Evolutionary conservation across 352 stramenopile genomes (phyloP).

Genomic region (Pseudoperonospora humuli): DNA sequence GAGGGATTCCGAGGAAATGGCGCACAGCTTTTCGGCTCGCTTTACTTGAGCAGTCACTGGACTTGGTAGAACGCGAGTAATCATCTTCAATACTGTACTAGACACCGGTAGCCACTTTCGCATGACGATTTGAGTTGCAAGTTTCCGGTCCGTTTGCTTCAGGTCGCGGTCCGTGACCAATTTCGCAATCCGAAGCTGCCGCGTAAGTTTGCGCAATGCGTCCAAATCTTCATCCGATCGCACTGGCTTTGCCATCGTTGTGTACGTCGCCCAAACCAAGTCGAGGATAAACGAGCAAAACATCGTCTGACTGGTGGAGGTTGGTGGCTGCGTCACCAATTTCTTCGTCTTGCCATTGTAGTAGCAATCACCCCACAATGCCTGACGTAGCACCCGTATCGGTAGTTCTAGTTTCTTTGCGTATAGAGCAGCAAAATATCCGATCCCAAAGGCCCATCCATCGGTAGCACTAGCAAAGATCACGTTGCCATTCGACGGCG

Average conservation of each 20-base stretch:
- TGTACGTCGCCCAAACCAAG: constrained; percentile 87
- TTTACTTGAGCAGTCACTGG: constrained; percentile 64
- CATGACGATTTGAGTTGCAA: constrained; percentile 67
- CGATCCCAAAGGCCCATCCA: constrained; percentile 89
- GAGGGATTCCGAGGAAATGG: constrained; percentile 23
- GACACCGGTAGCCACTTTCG: constrained; percentile 87
- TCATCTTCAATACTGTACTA: constrained; percentile 84
- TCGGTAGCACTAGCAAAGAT: constrained; percentile 90
- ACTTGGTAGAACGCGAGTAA: constrained; percentile 77
- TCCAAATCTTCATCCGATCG: constrained; percentile 42
- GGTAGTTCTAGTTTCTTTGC: constrained; percentile 66
- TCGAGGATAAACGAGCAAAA: constrained; percentile 91
- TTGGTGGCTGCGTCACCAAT: constrained; percentile 73
- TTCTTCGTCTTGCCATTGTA: constrained; percentile 89
- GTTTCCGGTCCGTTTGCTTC: constrained; percentile 55
- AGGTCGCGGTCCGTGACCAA: constrained; percentile 63
- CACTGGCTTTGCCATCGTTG: constrained; percentile 37
- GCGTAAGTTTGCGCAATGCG: constrained; percentile 49
- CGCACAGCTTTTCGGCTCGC: constrained; percentile 65
- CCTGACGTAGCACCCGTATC: constrained; percentile 51
- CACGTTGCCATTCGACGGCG: constrained; percentile 85
- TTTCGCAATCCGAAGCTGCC: constrained; percentile 60
- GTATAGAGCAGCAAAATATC: constrained; percentile 68
- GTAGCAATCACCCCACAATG: constrained; percentile 90
- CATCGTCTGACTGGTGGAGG: constrained; percentile 73